These are phyloP conservation scores for Cyberlindnera xylosilytica DNA, from an alignment of 805 yeast species.

Conservation along the genomic window DNA sequence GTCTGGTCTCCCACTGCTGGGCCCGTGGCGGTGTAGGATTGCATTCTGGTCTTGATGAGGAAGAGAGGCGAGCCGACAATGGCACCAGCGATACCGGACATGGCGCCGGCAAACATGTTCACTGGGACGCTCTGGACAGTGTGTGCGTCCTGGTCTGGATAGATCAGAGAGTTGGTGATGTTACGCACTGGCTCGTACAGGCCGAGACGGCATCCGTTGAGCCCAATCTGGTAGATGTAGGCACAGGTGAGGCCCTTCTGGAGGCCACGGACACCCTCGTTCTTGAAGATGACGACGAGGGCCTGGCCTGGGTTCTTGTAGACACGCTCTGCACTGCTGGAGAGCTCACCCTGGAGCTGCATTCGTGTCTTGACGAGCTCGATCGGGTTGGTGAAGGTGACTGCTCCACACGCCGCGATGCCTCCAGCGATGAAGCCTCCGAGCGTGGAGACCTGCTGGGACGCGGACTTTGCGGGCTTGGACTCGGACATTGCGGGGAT, in stretches of 20 bases:
- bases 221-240: conserved; percentile 82
- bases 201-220: conserved; percentile 94
- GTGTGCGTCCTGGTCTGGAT: conserved; percentile 49
- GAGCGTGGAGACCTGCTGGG: conserved; percentile 57
- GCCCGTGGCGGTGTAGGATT: conserved; percentile 66
- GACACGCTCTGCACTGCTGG: conserved; percentile 46
- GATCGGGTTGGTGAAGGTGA: conserved; percentile 93
- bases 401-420: conserved; percentile 96
- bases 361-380: conserved; percentile 92
- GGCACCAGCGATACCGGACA: conserved; percentile 89
- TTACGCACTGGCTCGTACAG: conserved; percentile 86
- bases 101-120: conserved; percentile 76
- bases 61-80: conserved; percentile 87
- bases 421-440: conserved; percentile 93
- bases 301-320: conserved; percentile 90
- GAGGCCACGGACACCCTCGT: conserved; percentile 84
- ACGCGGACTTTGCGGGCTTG: conserved; percentile 33
- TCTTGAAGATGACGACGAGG: conserved; percentile 59
- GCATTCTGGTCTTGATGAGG: conserved; percentile 94
- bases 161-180: conserved; percentile 49
- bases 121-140: conserved; percentile 48
- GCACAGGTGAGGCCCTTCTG: conserved; percentile 92
- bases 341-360: conserved; percentile 94
- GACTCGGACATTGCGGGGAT: neutral
- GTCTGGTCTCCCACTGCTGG: conserved; percentile 89